Base-by-base conservation (phyloP, 805 yeast species). In the Suhomyces canberraensis region DNA sequence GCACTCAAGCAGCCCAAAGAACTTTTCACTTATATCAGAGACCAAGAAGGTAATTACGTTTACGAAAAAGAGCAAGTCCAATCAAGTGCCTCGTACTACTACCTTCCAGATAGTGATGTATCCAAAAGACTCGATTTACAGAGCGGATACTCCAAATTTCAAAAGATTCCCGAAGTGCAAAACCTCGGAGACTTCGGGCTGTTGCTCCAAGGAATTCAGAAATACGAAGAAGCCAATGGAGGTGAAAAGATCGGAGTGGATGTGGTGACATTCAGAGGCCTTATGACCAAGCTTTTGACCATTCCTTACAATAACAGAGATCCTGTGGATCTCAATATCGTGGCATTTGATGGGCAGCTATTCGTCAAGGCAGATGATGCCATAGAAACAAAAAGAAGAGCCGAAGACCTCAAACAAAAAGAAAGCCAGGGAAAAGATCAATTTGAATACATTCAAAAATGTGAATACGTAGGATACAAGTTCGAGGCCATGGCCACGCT, bases 1-100 rank as follows among this genome's bases (percentile, higher is more conserved):
- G 77, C 87, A 2, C 68, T 90, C 36, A 81, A 82, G 50, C 95
- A 88, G 57, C 98, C 98, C 2, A 83, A 81, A 46, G 96, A 93
- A 58, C 47, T 91, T 3, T 69, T 76, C n/a, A 58, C 76, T 3
- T 91, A 69, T 54, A 78, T 91, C 1, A 65, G 88, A 39, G 77
- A 75, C 18, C 60, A 61, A n/a, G 75, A 79, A 4, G 80, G 79
- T 3, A 51, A 51, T 16, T 66, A 56, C 50, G 40, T 41, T 8
- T 47, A 48, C 33, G 76, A 71, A 16, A 69, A 74, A 19, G 51
- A 61, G 20, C 54, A 61, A 4, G 60, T 76, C 8, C 76, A 76
- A 36, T 71, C 75, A 3, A 42, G 48, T 20, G 59, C 87, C 35
- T 64, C 73, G n/a, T 88, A 86, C 60, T 90, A 72, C 64, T 93